Base-by-base conservation (phyloP, 192 early-diverging fungal species). In the Entrophospora sp. region DNA sequence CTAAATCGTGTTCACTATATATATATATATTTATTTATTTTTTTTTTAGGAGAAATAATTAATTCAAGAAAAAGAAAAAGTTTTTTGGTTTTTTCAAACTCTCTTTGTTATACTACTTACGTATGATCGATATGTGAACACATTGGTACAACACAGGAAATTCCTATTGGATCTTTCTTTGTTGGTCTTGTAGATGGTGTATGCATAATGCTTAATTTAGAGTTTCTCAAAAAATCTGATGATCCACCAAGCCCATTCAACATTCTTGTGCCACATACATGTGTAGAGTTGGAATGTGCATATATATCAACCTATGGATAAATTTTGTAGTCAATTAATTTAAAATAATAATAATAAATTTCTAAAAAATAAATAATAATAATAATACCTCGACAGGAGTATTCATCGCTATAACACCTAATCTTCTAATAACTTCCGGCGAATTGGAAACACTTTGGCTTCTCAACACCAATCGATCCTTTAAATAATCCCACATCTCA, bases 381-480 rank as follows among this genome's bases (percentile, higher is more conserved):
- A 14, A 28, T 2, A 24, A 32, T 44, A 61, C 59, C 59, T 76
- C 75, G 38, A 76, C 69, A 38, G 75, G 75, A 14, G 75, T 76
- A 37, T 76, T 76, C 75, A 76, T 76, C 10, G 75, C 75, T 44
- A 76, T 73, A 56, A 66, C 66, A 34, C 75, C 75, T 37, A 76
- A 66, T 48, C 75, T 52, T 58, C 75, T 57, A 56, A 76, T 76
- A 22, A 76, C 24, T 62, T 76, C 75, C n/a, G 75, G 75, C 38
- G 72, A 73, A 62, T 76, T 76, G 31, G 68, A 70, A 31, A 76
- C 75, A 61, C 73, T 72, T 49, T 76, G 75, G 37, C 69, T 71
- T 61, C 75, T 69, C 36, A 76, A 55, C 20, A 76, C 51, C 3
- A 76, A 35, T 38, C 66, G 69, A 48, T 70, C 75, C 49, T 64